Evolutionary conservation across 73 alveolate genomes (phyloP), one percentile per base, ranked within the genome.

Genomic region (Blepharisma stoltei): DNA sequence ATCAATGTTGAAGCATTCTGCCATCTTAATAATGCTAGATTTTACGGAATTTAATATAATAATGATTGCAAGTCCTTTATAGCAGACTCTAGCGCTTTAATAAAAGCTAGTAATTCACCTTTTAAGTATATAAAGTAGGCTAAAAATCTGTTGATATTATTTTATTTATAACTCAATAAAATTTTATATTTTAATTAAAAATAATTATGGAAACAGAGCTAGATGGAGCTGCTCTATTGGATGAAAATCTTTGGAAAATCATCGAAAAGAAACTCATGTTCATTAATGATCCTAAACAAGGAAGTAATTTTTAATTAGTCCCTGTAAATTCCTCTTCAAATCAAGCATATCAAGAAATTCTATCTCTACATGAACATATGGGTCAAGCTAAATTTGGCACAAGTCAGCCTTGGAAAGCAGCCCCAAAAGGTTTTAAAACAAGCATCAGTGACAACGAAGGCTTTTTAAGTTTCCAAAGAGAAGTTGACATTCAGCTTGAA

Each of bases 251-350:
- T n/a, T 25, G 37, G 73, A 60, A 60, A 25, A 60, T 60, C 46
- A 38, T 60, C 23, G 73, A 60, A 60, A 60, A n/a, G 46, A 60
- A 60, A 38, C 73, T 60, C 2, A 60, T 60, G 73, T 60, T 14
- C 46, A 60, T 60, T 18, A 60, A 60, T 5, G 73, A 60, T 25
- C 73, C 73, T 14, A 38, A 60, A 14, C 49, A 20, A 14, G 73
- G 23, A 20, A 14, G 73, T 60, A 60, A 14, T 9, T 60, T 8
- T 9, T 60, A 60, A 20, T 2, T 5, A 60, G 73, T 60, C 46
- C 23, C 73, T 60, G 2, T n/a, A 25, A n/a, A n/a, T 9, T 14
- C 23, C 5, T n/a, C 73, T 14, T 14, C 73, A 14, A 14, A n/a
- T 25, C 38, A n/a, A 25, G 11, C 73, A 18, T 60, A 60, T 25